phyloP scores from a whole-genome alignment of 768 basidiomycete genomes.

The Austroboletus festivus region DNA sequence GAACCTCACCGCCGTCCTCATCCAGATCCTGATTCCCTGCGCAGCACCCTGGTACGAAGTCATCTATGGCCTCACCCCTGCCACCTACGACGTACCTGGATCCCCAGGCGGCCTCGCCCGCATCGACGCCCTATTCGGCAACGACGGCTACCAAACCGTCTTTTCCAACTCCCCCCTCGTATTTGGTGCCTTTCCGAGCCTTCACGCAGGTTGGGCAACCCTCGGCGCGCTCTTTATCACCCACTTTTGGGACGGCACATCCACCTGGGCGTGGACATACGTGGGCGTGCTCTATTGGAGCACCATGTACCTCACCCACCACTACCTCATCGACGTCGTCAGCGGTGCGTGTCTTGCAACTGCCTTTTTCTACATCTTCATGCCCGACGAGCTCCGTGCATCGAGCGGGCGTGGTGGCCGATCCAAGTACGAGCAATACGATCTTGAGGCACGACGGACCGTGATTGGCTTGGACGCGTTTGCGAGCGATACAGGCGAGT shows the following conservation, averaged over 20 bases:
- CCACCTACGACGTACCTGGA: slow-evolving; percentile 87
- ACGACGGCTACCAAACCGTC: slow-evolving; percentile 67
- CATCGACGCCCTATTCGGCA: slow-evolving; percentile 85
- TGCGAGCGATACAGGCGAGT: slow-evolving; percentile 39
- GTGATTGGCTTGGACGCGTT: slow-evolving; percentile 28
- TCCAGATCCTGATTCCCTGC: slow-evolving; percentile 88
- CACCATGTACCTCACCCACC: slow-evolving; percentile 98
- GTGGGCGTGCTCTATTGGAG: slow-evolving; percentile 90
- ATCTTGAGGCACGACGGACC: slow-evolving; percentile 49
- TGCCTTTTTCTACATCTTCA: slow-evolving; percentile 81
- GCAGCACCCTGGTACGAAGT: slow-evolving; percentile 98
- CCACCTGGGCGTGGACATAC: slow-evolving; percentile 76
- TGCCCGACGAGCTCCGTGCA: slow-evolving; percentile 76
- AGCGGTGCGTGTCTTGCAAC: slow-evolving; percentile 90
- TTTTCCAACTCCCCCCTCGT: slow-evolving; percentile 90
- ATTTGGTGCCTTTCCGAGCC: slow-evolving; percentile 94
- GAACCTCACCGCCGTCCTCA: slow-evolving; percentile 84
- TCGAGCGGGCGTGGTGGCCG: slow-evolving; percentile 37
- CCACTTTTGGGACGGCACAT: slow-evolving; percentile 86
- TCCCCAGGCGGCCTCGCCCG: slow-evolving; percentile 91
- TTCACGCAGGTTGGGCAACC: slow-evolving; percentile 89
- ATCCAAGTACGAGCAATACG: slow-evolving; percentile 76
- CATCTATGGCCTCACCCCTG: slow-evolving; percentile 93
- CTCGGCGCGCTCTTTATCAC: slow-evolving; percentile 90
- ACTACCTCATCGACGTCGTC: slow-evolving; percentile 98